phyloP scores from a whole-genome alignment of 495 filamentous ascomycete genomes.

The Neurospora sp. region DNA sequence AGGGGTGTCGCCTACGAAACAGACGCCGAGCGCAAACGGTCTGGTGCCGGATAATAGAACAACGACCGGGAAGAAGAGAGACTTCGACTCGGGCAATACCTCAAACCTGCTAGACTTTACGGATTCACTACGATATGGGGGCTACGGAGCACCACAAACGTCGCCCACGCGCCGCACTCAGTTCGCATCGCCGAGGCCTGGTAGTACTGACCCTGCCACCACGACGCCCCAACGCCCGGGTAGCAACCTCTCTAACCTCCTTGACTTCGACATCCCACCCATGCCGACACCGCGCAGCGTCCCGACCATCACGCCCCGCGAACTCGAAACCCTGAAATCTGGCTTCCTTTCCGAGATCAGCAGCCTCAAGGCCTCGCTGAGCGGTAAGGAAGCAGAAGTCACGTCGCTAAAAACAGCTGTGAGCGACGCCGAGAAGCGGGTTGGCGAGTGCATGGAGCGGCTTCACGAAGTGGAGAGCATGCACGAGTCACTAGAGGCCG shows the following conservation, averaged over 20 bases:
- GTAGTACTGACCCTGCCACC: constrained; percentile 1
- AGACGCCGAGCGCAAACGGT: constrained; percentile 45
- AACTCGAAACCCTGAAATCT: constrained; percentile 87
- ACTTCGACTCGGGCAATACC: constrained; percentile 39
- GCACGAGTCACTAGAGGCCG: constrained; percentile 61
- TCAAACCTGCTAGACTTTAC: constrained; percentile 86
- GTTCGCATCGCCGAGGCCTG: constrained; percentile 12
- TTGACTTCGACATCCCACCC: constrained; percentile 90
- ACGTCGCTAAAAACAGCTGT: constrained; percentile 75
- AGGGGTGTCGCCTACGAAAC: constrained; percentile 35
- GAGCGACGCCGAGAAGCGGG: constrained; percentile 80
- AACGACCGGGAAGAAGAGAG: constrained; percentile 7
- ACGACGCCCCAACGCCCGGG: constrained; percentile 26
- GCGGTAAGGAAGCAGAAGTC: constrained; percentile 85
- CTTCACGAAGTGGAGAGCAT: constrained; percentile 60
- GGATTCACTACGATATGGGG: constrained; percentile 53
- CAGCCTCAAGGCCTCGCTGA: constrained; percentile 77
- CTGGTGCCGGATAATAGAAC: constrained; percentile 17
- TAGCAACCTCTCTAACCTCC: constrained; percentile 44
- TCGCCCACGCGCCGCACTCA: constrained; percentile 19
- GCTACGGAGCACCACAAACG: constrained; percentile 17
- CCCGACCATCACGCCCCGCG: constrained; percentile 81
- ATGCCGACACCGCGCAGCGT: constrained; percentile 84
- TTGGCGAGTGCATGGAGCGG: constrained; percentile 73
- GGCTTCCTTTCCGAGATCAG: constrained; percentile 81